Base-by-base conservation (phyloP, 257 asterid genomes). In the Primulina eburnea region DNA sequence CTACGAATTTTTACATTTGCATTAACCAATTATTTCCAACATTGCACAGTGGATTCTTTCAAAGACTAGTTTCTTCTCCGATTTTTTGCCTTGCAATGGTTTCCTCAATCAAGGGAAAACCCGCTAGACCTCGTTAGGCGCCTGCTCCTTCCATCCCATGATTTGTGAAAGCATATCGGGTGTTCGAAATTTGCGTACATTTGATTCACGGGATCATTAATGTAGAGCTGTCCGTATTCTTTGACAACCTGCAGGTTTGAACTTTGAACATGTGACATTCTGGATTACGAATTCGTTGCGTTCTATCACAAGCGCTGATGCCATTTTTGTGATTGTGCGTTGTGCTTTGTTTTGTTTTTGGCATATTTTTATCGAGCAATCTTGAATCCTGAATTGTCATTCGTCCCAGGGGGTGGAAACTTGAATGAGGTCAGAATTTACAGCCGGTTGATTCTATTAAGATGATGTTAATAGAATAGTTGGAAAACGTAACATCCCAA, bases 391-490 rank as follows among this genome's bases (percentile, higher is more conserved):
- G 76, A 55, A 59, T 76, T 73, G 72, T 47, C 82, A 47, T 72
- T 65, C 53, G 64, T 69, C 68, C 71, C 80, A 43, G 68, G 52
- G 63, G 70, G 75, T 26, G 73, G 81, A 73, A 64, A 81, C 65
- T 75, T 73, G 78, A 69, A 78, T 59, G 76, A 73, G 87, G 89
- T 82, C 34, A 70, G 76, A 70, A 11, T 20, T 53, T 58, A 26
- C 30, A 53, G 33, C 37, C 57, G 24, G 70, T 65, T 62, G 24
- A 65, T 72, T 72, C 43, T 21, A 63, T 79, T 71, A 40, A 17
- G 6, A 40, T 52, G 38, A 55, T 56, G 18, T 20, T 53, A 53
- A 69, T 53, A 67, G 38, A 38, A 67, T 64, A 12, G 28, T 38
- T 4, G 8, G 29, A 60, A 18, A 47, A 28, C 16, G 61, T 18